Conservation (phyloP, 2,329 filamentous ascomycete species). For the Xylaria sp. region DNA sequence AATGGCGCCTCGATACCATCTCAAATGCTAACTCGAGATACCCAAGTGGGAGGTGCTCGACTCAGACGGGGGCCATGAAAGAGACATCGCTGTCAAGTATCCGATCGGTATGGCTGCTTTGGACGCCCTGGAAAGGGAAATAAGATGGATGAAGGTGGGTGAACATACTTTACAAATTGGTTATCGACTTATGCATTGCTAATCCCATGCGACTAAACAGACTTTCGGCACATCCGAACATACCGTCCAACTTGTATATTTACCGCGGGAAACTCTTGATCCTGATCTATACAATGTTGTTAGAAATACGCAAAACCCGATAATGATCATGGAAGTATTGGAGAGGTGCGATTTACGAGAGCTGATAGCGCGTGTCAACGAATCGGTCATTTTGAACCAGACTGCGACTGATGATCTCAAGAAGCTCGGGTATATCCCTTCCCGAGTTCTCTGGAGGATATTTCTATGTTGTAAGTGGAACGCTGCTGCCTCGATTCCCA, state of each 20-base stretch:
- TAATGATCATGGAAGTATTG: constrained; percentile 15
- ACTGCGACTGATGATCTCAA: neutral
- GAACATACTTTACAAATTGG: neutral
- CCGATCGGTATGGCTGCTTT: neutral
- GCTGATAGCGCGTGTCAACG: constrained; percentile 4
- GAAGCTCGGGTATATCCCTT: constrained; percentile 10
- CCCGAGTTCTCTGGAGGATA: constrained; percentile 13
- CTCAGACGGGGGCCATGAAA: neutral
- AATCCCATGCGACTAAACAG: neutral
- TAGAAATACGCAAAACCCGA: neutral
- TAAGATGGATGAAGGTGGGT: constrained; percentile 2
- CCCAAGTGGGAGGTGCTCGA: constrained; percentile 10
- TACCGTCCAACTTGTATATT: constrained; percentile 4
- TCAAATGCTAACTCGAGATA: neutral
- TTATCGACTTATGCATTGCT: neutral
- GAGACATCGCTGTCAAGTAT: constrained; percentile 9
- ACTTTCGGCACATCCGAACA: neutral
- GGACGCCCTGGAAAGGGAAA: neutral
- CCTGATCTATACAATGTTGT: neutral
- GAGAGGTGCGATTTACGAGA: neutral
- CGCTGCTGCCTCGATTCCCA: neutral
- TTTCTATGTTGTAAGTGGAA: constrained; percentile 18
- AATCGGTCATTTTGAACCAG: neutral
- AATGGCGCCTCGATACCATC: too few relatives aligned
- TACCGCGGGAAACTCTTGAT: neutral